Evolutionary conservation across 345 rosid species (phyloP).

Genomic region (Eucalyptus pauciflora): DNA sequence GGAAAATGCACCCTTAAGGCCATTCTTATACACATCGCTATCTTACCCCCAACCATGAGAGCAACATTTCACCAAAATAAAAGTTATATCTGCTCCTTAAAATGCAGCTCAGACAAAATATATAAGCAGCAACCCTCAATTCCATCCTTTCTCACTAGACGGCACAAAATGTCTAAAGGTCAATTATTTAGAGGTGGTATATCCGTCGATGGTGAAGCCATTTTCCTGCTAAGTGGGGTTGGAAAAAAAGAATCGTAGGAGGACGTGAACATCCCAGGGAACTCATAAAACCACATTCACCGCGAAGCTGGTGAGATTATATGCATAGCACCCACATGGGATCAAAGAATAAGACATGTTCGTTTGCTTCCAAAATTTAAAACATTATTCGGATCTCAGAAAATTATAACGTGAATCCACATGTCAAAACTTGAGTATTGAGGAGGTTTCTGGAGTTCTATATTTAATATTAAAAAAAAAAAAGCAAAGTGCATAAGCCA

Average conservation of each 20-base stretch:
- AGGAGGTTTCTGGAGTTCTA: too few relatives aligned
- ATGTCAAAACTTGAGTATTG: too few relatives aligned
- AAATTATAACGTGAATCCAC: accelerated
- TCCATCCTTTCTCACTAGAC: not conserved
- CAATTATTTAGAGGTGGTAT: not conserved
- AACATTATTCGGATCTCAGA: not conserved
- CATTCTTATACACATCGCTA: too few relatives aligned
- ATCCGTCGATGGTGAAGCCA: not conserved
- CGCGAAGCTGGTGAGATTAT: not conserved
- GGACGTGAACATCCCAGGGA: not conserved
- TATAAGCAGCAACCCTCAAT: not conserved
- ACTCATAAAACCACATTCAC: not conserved
- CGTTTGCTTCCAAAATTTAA: not conserved
- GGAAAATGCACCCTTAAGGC: too few relatives aligned
- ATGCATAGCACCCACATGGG: not conserved
- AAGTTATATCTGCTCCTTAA: not conserved
- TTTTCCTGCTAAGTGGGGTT: not conserved
- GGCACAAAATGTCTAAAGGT: not conserved
- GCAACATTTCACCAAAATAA: not conserved
- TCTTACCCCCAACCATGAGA: not conserved
- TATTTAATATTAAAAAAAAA: too few relatives aligned
- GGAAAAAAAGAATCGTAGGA: not conserved
- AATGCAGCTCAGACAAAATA: not conserved
- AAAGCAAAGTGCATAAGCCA: too few relatives aligned
- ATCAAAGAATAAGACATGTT: too few relatives aligned